phyloP scores from a whole-genome alignment of 2,329 filamentous ascomycete genomes.

The Penicillium sp. region DNA sequence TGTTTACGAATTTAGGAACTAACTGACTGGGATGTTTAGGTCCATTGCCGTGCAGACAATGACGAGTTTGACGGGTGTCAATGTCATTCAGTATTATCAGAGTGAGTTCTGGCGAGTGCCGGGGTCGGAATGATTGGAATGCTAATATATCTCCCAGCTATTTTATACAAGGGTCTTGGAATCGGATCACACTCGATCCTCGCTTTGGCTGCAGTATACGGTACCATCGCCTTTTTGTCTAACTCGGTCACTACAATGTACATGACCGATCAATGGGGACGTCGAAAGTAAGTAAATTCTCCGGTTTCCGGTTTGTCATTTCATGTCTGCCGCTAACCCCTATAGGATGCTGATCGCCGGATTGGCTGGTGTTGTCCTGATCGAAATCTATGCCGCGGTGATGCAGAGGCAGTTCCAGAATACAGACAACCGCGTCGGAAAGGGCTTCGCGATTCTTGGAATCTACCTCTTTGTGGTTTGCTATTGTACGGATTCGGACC shows the following conservation, averaged over 20 bases:
- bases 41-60: conserved; percentile 58
- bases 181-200: conserved; percentile 52
- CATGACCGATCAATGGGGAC: conserved; percentile 58
- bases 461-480: conserved; percentile 59
- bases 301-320: background rate
- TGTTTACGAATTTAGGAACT: conserved; percentile 3
- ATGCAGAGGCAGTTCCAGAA: conserved; percentile 59
- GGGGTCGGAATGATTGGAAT: background rate
- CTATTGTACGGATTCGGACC: conserved; percentile 46
- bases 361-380: conserved; percentile 51
- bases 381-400: conserved; percentile 59
- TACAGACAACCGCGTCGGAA: conserved; percentile 54
- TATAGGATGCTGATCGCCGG: conserved; percentile 56
- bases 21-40: conserved; percentile 22
- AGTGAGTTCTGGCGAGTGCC: background rate
- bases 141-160: conserved; percentile 38
- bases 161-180: conserved; percentile 55
- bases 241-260: conserved; percentile 54
- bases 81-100: conserved; percentile 51
- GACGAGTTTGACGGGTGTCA: conserved; percentile 57
- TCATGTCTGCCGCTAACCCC: conserved; percentile 5
- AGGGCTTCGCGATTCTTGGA: conserved; percentile 59
- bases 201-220: conserved; percentile 55
- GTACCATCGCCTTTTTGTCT: conserved; percentile 51
- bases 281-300: conserved; percentile 46